Percentiles rank a stretch among this genome's conserved stretches.
phyloP scores from a whole-genome alignment of 306 rosid genomes.

The cucumber (Cucumis sativus) region Cucumber_9930_V3 NC_026659.2:25179501-25180000 shows the following conservation, averaged over 20 bases:
- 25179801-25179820: constrained; percentile 88
- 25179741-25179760: constrained; percentile 63
- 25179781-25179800: constrained; percentile 92
- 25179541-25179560: constrained; percentile 27
- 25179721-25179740: constrained; percentile 46
- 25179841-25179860: constrained; percentile 77
- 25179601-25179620: constrained; percentile 85
- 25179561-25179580: constrained; percentile 12
- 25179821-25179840: constrained; percentile 81
- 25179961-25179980: constrained; percentile 91
- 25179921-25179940: constrained; percentile 79
- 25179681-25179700: constrained; percentile 80
- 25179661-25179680: constrained; percentile 81
- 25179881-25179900: constrained; percentile 57
- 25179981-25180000: constrained; percentile 82
- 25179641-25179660: constrained; percentile 81
- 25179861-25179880: constrained; percentile 84
- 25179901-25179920: constrained; percentile 78
- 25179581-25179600: constrained; percentile 76
- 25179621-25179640: constrained; percentile 80
- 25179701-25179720: constrained; percentile 62
- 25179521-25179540: constrained; percentile 11
- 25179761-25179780: constrained; percentile 79
- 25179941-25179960: constrained; percentile 96
- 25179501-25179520: constrained; percentile 57